Evolutionary conservation across 495 filamentous ascomycete genomes (phyloP), one percentile per base, ranked within the genome.

Genomic region (Schizothecium vesticola): DNA sequence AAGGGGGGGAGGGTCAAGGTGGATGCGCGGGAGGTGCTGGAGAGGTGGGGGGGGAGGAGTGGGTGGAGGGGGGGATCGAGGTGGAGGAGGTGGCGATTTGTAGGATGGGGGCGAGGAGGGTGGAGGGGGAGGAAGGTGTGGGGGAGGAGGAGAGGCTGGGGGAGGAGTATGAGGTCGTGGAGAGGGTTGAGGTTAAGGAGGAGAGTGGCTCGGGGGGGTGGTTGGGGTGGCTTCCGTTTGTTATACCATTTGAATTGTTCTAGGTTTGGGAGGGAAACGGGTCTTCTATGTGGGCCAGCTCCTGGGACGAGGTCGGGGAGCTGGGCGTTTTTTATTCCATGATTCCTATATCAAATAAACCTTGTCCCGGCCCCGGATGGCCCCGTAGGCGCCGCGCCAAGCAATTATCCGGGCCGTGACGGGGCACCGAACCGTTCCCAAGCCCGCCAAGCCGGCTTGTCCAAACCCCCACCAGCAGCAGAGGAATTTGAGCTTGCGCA

Each of bases 31-130:
- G 81, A 74, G 7, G 73, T 88, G 21, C 56, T 89, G 3, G 78
- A 84, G 33, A 75, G 78, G 68, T 89, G 84, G 65, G 75, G 80
- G 86, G 84, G 31, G 78, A 79, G 29, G 70, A 85, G 6, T 94
- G 91, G 88, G 88, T 90, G 72, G 80, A 82, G 64, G 80, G 86
- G 63, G 80, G 16, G 16, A n/a, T 91, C 21, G 78, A 76, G 21
- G 64, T 94, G 36, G 86, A 91, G 63, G 85, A 80, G 51, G 74
- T 96, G 9, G 86, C 83, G 31, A 88, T 96, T 61, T 94, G 90
- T 73, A 85, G 85, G 77, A 93, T 94, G 91, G 91, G 91, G 1
- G 90, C 91, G 56, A 88, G 86, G 81, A 86, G 86, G 72, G 73
- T 85, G 22, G 71, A 81, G 13, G 77, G 71, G n/a, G 73, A 63